Percentiles rank a stretch among this genome's conserved stretches.
Conservation (phyloP, 257 asterid species). For the Voacanga thouarsii region DNA sequence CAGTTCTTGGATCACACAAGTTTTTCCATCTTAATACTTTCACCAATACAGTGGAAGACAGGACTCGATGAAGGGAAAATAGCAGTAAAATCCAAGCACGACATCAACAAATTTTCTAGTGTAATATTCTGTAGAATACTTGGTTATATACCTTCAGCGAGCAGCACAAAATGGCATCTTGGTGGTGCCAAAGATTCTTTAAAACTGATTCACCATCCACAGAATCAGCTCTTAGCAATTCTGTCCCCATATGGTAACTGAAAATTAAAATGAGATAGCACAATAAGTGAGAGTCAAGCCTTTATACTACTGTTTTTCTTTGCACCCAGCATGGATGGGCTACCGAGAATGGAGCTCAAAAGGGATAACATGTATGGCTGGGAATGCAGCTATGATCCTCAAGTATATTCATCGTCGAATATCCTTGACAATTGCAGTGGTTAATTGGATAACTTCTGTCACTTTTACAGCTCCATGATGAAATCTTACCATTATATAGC, state of each 20-base stretch:
- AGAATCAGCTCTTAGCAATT: slow-evolving; percentile 56
- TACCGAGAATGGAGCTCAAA: not conserved
- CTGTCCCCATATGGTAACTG: slow-evolving; percentile 77
- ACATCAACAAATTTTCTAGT: not conserved
- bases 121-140: not conserved
- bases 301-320: too few species aligned
- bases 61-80: not conserved
- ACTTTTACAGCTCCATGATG: not conserved
- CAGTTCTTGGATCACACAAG: not conserved
- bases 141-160: slow-evolving; percentile 62
- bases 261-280: slow-evolving; percentile 6
- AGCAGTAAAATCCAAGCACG: not conserved
- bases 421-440: not conserved
- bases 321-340: not conserved
- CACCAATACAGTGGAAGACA: not conserved
- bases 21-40: not conserved
- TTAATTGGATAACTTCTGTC: not conserved
- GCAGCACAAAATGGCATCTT: slow-evolving; percentile 93
- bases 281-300: not conserved
- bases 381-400: not conserved
- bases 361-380: not conserved
- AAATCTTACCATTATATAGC: not conserved
- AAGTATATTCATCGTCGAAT: not conserved
- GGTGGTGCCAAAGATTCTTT: slow-evolving; percentile 92
- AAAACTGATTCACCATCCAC: slow-evolving; percentile 53